These are phyloP conservation scores for Skeletonema costatum DNA, from an alignment of 108 stramenopile genomes.

Conservation along the genomic window DNA sequence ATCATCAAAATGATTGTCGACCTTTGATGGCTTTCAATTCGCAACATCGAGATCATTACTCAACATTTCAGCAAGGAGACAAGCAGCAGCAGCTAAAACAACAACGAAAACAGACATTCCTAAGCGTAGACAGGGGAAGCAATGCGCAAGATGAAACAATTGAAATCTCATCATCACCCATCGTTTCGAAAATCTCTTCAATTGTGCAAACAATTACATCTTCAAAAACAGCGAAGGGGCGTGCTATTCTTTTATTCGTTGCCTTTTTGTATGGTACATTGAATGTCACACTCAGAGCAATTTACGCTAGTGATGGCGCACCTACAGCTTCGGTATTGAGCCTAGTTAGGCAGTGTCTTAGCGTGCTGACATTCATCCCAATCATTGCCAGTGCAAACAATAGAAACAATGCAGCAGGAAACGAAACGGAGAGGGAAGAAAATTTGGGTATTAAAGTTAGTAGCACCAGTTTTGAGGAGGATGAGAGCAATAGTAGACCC, in stretches of 20 bases:
- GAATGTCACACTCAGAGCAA: conserved; percentile 54
- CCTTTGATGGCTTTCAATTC: background rate
- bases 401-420: background rate
- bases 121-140: background rate
- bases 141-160: background rate
- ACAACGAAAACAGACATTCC: background rate
- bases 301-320: conserved; percentile 55
- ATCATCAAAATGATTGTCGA: background rate
- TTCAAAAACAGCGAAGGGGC: conserved; percentile 36
- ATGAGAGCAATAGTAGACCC: conserved; percentile 8
- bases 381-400: conserved; percentile 16
- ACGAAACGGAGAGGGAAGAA: background rate
- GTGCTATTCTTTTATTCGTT: conserved; percentile 49
- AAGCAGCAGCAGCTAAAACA: background rate
- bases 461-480: background rate
- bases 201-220: conserved; percentile 7
- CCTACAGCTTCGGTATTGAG: conserved; percentile 51
- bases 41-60: background rate
- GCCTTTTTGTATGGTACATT: conserved; percentile 67
- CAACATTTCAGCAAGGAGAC: background rate
- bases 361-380: conserved; percentile 55
- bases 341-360: conserved; percentile 54
- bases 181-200: background rate
- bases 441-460: background rate
- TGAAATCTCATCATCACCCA: background rate